Percentiles rank a stretch among this genome's conserved stretches.
phyloP scores from a whole-genome alignment of 169 alveolate species.

The Perkinsus chesapeaki region DNA sequence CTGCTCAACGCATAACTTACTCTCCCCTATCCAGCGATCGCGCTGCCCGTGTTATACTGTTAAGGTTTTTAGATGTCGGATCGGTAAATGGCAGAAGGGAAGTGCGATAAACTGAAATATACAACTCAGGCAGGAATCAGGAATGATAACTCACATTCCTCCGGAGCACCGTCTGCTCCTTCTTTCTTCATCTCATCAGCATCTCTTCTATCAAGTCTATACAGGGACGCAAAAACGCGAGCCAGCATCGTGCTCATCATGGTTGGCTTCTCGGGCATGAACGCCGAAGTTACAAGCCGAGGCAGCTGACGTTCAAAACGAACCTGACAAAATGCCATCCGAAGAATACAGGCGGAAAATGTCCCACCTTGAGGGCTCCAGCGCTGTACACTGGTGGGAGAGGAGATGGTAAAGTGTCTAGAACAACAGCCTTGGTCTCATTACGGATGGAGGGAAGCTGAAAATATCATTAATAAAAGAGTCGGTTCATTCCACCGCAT shows the following conservation, averaged over 20 bases:
- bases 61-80: not conserved
- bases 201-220: not conserved
- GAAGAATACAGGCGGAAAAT: not conserved
- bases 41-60: not conserved
- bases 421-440: not conserved
- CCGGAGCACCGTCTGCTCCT: not conserved
- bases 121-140: not conserved
- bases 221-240: not conserved
- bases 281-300: not conserved
- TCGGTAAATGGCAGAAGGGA: not conserved
- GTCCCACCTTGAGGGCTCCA: not conserved
- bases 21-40: not conserved
- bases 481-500: too few species aligned
- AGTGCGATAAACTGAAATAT: not conserved
- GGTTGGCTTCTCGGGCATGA: not conserved
- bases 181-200: not conserved
- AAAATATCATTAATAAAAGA: not conserved
- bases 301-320: not conserved
- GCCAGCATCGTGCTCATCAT: not conserved
- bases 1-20: not conserved
- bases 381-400: not conserved
- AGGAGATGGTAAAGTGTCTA: not conserved
- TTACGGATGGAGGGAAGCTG: not conserved
- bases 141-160: not conserved
- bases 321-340: not conserved